Evolutionary conservation across 139 green algal species (phyloP).

Genomic region (Pleodorina starrii): DNA sequence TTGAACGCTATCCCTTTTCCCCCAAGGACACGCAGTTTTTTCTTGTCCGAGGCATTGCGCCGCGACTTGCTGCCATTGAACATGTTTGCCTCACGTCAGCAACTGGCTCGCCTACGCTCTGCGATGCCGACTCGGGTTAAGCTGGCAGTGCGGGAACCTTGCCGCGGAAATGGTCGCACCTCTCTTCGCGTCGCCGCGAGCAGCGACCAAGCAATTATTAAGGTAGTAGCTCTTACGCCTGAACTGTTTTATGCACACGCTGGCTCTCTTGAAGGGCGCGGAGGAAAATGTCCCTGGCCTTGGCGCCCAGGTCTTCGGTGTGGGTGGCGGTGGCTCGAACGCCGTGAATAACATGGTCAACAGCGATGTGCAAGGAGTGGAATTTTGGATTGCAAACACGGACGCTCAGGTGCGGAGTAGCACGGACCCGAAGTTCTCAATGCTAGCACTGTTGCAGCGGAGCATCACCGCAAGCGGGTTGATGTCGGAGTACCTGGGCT

Average conservation of each 20-base stretch:
- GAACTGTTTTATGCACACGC: too few relatives aligned
- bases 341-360: constrained; percentile 96
- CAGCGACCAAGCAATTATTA: constrained; percentile 35
- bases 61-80: background rate
- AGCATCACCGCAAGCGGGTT: too few relatives aligned
- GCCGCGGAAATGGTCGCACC: constrained; percentile 13
- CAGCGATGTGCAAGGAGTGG: constrained; percentile 79
- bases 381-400: constrained; percentile 98
- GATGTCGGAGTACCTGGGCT: too few relatives aligned
- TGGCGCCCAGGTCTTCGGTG: constrained; percentile 87
- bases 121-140: background rate
- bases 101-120: background rate
- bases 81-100: background rate
- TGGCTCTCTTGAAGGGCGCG: too few relatives aligned
- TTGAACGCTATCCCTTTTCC: too few relatives aligned
- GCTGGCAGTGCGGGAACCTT: background rate
- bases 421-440: too few relatives aligned
- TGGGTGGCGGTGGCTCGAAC: constrained; percentile 94
- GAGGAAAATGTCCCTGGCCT: background rate
- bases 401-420: constrained; percentile 85
- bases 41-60: too few relatives aligned
- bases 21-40: too few relatives aligned
- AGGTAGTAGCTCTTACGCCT: background rate
- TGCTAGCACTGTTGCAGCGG: too few relatives aligned
- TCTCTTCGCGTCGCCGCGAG: background rate